Evolutionary conservation across 306 rosid genomes (phyloP), one percentile per base, ranked within the genome.

Genomic region (Aeschynomene evenia): DNA sequence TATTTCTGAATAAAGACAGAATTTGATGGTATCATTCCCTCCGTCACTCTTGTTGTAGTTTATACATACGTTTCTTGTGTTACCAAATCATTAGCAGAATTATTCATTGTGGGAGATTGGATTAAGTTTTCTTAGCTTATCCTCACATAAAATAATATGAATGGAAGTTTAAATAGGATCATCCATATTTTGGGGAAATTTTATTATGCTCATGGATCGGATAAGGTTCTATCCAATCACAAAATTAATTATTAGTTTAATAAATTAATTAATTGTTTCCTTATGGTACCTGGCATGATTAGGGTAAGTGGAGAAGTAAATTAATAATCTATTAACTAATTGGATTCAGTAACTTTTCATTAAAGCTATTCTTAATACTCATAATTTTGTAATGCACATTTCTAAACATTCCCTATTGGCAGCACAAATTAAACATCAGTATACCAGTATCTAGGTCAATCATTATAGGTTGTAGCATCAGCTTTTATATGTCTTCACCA

Each of bases 1-100:
- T 8, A 34, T 64, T 64, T 70, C 52, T 39, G 50, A 68, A 59
- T 78, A 62, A 62, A 82, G 81, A 78, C 83, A 78, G 4, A 70
- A 21, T 15, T 66, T 59, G 76, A 56, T 84, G 79, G 40, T 65
- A 66, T 84, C 88, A 77, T 74, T 72, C 77, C 79, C 81, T 75
- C 74, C 81, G 73, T 82, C 86, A 82, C 73, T 52, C 12, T n/a
- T 40, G 0, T 53, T 53, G 1, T 21, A 1, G 20, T 45, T 71
- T 46, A 49, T 78, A 66, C 46, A 49, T 78, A 66, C 73, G 79
- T 60, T 78, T 43, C 76, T 52, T 70, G 66, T 80, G 65, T 60
- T 60, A 78, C 86, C 81, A 78, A 82, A 78, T 74, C 78, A 82
- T 73, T 65, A 68, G 67, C 64, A 19, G 7, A 36, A 12, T 58